Conservation (phyloP, 179 eudicot species). For the Carnegiea gigantea region DNA sequence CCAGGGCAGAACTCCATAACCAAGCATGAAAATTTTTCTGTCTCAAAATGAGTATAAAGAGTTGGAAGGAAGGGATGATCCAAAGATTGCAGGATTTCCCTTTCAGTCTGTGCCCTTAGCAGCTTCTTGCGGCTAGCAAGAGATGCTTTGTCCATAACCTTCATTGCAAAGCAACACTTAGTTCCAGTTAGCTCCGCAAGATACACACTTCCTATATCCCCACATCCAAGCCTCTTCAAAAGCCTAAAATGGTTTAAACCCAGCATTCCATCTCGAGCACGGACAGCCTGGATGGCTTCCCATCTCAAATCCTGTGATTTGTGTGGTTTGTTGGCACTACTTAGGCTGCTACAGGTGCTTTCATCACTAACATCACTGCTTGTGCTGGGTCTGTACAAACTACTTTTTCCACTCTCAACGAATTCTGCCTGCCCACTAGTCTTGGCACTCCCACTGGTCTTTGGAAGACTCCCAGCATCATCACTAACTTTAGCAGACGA, state of each 20-base stretch:
- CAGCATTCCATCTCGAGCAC: slow-evolving; percentile 65
- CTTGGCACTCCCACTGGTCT: slow-evolving; percentile 69
- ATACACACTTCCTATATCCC: slow-evolving; percentile 91
- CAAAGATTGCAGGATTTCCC: slow-evolving; percentile 80
- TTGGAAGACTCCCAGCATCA: slow-evolving; percentile 50
- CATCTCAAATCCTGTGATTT: slow-evolving; percentile 80
- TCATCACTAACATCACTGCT: slow-evolving; percentile 86
- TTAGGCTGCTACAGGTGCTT: slow-evolving; percentile 81
- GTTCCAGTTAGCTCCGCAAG: slow-evolving; percentile 83
- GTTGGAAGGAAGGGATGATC: slow-evolving; percentile 92
- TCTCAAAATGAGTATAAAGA: slow-evolving; percentile 78
- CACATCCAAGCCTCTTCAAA: slow-evolving; percentile 86
- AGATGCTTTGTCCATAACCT: slow-evolving; percentile 90
- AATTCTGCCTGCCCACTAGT: slow-evolving; percentile 55
- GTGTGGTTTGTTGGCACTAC: slow-evolving; percentile 80
- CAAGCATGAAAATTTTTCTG: slow-evolving; percentile 84
- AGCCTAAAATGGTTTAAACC: slow-evolving; percentile 82
- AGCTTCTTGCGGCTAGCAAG: slow-evolving; percentile 89
- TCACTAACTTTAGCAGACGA: slow-evolving; percentile 45
- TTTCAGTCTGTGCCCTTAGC: slow-evolving; percentile 84
- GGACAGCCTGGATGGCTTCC: slow-evolving; percentile 87
- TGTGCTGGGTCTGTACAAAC: slow-evolving; percentile 75
- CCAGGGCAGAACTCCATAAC: slow-evolving; percentile 97
- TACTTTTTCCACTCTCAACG: slow-evolving; percentile 72
- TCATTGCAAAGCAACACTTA: slow-evolving; percentile 85